phyloP scores from a whole-genome alignment of 129 eudicot genomes.

The Lactuca saligna region DNA sequence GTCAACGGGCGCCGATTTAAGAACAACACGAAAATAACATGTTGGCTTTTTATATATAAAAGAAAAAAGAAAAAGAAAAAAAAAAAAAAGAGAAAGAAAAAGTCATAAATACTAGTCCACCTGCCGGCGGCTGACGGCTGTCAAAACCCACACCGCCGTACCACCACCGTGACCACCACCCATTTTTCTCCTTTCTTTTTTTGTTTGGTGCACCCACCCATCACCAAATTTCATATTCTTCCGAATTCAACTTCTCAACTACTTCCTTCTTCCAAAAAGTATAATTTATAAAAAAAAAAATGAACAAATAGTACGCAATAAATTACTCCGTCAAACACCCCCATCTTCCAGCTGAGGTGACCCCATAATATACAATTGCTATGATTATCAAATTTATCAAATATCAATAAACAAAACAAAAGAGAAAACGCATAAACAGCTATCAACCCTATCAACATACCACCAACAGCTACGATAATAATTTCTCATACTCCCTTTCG shows the following conservation, averaged over 20 bases:
- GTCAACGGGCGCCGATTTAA: slow-evolving; percentile 19
- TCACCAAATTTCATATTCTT: slow-evolving; percentile 20
- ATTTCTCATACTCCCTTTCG: not conserved
- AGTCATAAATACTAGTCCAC: slow-evolving; percentile 13
- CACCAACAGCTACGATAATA: slow-evolving; percentile 30
- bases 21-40: slow-evolving; percentile 9
- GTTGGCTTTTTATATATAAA: not conserved
- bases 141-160: slow-evolving; percentile 15
- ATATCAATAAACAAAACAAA: not conserved
- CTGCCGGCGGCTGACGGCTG: slow-evolving; percentile 48
- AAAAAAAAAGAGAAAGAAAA: not conserved
- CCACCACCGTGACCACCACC: slow-evolving; percentile 8
- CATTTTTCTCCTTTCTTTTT: slow-evolving; percentile 3
- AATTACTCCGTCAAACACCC: slow-evolving; percentile 40
- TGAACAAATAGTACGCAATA: slow-evolving; percentile 9
- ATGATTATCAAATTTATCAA: not conserved
- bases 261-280: slow-evolving; percentile 14
- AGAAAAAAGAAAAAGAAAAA: not conserved
- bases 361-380: slow-evolving; percentile 24
- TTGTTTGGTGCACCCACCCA: slow-evolving; percentile 44
- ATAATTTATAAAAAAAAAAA: not conserved
- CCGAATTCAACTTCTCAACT: slow-evolving; percentile 37
- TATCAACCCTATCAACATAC: slow-evolving; percentile 26
- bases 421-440: slow-evolving; percentile 31
- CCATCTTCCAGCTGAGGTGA: slow-evolving; percentile 39